phyloP scores from a whole-genome alignment of 208 protist species.

The Entamoeba histolytica region DNA sequence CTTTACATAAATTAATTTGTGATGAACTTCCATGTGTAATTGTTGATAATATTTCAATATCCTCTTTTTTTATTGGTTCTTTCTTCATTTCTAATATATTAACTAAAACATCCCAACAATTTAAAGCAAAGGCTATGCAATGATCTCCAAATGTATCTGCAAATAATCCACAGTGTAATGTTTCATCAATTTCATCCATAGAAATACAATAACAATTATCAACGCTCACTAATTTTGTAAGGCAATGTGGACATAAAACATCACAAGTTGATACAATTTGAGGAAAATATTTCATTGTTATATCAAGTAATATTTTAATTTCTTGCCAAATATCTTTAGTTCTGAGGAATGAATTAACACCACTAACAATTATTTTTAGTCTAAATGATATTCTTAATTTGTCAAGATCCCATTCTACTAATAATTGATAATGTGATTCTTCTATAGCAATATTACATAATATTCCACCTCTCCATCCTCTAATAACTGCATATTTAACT shows the following conservation, averaged over 20 bases:
- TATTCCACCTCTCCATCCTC: background rate
- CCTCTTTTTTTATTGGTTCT: background rate
- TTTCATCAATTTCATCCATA: background rate
- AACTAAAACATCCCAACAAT: background rate
- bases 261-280: background rate
- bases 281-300: background rate
- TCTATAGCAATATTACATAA: background rate
- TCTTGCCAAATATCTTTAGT: background rate
- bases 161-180: background rate
- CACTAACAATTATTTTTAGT: background rate
- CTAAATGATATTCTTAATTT: background rate
- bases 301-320: background rate
- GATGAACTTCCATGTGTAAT: background rate
- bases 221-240: background rate
- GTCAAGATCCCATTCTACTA: background rate
- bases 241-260: background rate
- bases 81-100: background rate
- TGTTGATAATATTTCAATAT: background rate
- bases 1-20: background rate
- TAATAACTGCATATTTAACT: background rate
- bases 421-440: background rate
- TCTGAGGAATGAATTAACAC: background rate
- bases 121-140: background rate
- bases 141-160: background rate
- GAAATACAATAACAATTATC: background rate